phyloP scores from a whole-genome alignment of 345 rosid genomes.

The Geranium rotundifolium region DNA sequence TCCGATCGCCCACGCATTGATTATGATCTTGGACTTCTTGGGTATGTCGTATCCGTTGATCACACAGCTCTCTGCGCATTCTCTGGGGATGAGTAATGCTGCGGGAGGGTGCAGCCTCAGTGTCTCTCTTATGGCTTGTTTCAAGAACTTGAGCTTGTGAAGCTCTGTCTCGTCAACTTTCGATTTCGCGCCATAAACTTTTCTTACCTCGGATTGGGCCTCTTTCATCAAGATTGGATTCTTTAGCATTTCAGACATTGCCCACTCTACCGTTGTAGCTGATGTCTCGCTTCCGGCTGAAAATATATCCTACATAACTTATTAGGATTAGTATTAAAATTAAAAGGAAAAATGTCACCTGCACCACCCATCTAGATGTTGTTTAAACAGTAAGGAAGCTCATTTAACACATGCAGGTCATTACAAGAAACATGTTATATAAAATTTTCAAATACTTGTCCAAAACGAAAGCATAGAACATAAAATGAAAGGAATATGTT shows the following conservation, averaged over 20 bases:
- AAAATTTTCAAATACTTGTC: no score
- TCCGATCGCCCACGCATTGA: no score
- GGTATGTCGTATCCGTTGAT: conserved; percentile 21
- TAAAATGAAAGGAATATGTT: no score
- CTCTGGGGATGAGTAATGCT: conserved; percentile 17
- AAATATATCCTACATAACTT: conserved; percentile 7
- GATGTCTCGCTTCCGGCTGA: conserved; percentile 13
- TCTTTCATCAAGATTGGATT: conserved; percentile 15
- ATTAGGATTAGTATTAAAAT: no score
- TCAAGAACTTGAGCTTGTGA: conserved; percentile 13
- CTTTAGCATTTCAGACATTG: conserved; percentile 19
- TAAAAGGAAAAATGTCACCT: no score
- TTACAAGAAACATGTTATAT: no score
- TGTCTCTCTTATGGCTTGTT: conserved; percentile 19
- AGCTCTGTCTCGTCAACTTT: conserved; percentile 10
- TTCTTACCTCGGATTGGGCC: conserved; percentile 14
- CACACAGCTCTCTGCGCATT: conserved; percentile 5
- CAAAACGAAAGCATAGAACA: no score
- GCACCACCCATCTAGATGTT: no score
- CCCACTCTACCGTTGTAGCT: conserved; percentile 14
- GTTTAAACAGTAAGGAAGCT: no score
- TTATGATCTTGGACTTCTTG: not conserved
- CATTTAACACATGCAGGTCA: no score
- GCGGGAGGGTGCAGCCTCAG: conserved; percentile 19
- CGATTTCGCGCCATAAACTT: conserved; percentile 1